Evolutionary conservation across 2,329 filamentous ascomycete species (phyloP).

Genomic region (Colletotrichum sp.): DNA sequence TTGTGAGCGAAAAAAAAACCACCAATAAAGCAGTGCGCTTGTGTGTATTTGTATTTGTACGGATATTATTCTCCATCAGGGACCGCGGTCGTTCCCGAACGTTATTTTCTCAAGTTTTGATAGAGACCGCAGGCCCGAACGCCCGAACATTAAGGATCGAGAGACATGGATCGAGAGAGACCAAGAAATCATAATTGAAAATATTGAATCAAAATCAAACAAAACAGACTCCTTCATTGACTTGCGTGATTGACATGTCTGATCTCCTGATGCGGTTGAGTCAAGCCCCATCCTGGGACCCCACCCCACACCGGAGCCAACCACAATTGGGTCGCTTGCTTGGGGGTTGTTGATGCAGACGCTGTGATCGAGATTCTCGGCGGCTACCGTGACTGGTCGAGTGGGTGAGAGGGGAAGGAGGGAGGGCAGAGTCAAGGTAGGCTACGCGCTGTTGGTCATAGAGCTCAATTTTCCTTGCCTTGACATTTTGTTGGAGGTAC

Average conservation of each 20-base stretch:
- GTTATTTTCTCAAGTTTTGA: not conserved
- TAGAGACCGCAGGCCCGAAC: not conserved
- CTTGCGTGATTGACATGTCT: not conserved
- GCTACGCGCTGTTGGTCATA: not conserved
- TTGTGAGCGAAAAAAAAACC: not conserved
- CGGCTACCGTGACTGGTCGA: not conserved
- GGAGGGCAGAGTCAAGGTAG: not conserved
- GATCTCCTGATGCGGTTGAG: not conserved
- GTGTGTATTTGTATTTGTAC: not conserved
- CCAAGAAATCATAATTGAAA: not conserved
- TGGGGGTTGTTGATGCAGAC: not conserved
- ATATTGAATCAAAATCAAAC: not conserved
- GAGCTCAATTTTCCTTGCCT: not conserved
- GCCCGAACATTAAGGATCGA: not conserved
- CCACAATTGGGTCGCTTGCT: not conserved
- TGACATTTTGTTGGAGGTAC: not conserved
- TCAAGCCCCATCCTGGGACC: not conserved
- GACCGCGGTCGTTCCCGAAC: not conserved
- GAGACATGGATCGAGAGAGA: not conserved
- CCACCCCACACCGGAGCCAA: not conserved
- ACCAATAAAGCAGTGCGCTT: not conserved
- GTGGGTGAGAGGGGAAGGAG: not conserved
- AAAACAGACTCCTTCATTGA: not conserved
- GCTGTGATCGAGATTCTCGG: not conserved
- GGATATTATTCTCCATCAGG: not conserved